Evolutionary conservation across 2,329 filamentous ascomycete species (phyloP), one percentile per base, ranked within the genome.

Genomic region (Cercospora sesami): DNA sequence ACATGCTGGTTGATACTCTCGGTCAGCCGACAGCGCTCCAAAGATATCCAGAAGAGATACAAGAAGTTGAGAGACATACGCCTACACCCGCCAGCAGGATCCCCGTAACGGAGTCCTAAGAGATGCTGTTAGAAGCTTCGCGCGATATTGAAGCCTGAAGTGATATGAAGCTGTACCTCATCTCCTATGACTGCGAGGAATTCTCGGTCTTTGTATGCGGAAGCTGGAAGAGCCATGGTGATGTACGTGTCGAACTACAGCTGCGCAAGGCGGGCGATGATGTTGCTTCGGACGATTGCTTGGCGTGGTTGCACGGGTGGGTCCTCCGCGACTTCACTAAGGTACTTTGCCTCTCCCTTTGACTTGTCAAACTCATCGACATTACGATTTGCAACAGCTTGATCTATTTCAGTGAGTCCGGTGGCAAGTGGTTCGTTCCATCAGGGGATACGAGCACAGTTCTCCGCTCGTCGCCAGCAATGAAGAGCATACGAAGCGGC

Each of bases 151-250:
- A 1, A 59, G 2, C 1, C 14, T 7, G 33, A 3, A 5, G 7
- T 4, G 16, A 21, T 12, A 39, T 53, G 26, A 23, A 26, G 12
- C 68, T 72, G 60, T 78, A 92, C 95, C 88, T 99, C 95, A 81
- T 99, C 95, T 63, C 95, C 95, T 78, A 99, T 99, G 60, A 99
- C 94, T 72, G 95, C 95, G 68, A 99, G 88, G 79, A 99, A 97
- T 82, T 99, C 91, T 76, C 95, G 88, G 82, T 98, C 93, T 83
- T 88, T 88, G 81, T 87, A 89, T 73, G 86, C 83, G 69, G 87
- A 84, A 60, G 82, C 78, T 66, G 86, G 82, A 73, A 87, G 83
- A 75, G 88, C 85, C 88, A 91, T 91, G 45, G 55, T 66, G 55
- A 14, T 10, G 36, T n/a, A 30, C 31, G 60, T 59, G 31, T 36